Evolutionary conservation across 768 basidiomycete species (phyloP).

Genomic region (Lentinula edodes): DNA sequence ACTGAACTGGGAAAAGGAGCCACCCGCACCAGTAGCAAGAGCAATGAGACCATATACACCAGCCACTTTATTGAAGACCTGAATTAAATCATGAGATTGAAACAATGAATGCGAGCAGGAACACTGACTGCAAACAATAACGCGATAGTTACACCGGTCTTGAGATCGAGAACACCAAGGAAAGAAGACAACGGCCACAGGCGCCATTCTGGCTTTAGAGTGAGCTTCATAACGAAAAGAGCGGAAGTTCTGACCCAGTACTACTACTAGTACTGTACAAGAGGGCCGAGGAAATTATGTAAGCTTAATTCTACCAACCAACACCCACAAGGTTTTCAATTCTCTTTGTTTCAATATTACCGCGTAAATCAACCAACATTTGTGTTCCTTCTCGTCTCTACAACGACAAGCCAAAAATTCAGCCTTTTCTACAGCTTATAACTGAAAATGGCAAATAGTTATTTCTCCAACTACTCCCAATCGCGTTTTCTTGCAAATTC

Average conservation of each 20-base stretch:
- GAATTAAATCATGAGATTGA: not conserved
- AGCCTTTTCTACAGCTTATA: not conserved
- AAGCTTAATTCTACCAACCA: no score
- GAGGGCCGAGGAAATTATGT: no score
- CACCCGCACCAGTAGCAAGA: conserved; percentile 83
- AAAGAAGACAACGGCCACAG: conserved; percentile 81
- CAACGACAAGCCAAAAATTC: not conserved
- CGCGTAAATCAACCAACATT: no score
- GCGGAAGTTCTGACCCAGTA: conserved; percentile 4
- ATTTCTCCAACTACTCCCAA: conserved; percentile 81
- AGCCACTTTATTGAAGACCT: conserved; percentile 96
- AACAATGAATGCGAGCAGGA: not conserved
- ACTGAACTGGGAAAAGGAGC: conserved; percentile 88
- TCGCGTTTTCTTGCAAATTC: conserved; percentile 62
- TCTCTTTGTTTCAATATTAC: no score
- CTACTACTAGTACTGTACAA: no score
- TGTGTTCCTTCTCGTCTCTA: not conserved
- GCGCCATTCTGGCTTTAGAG: conserved; percentile 77
- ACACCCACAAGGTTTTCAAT: no score
- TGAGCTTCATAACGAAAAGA: conserved; percentile 61
- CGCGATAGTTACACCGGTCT: conserved; percentile 85
- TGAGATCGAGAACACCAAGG: conserved; percentile 85
- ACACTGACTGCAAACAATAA: conserved; percentile 81
- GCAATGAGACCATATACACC: conserved; percentile 96
- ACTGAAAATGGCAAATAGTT: conserved; percentile 47